Percentiles rank a stretch among this genome's conserved stretches.
Evolutionary conservation across 192 early-diverging fungal genomes (phyloP).

Genomic region (Geosiphon pyriformis): DNA sequence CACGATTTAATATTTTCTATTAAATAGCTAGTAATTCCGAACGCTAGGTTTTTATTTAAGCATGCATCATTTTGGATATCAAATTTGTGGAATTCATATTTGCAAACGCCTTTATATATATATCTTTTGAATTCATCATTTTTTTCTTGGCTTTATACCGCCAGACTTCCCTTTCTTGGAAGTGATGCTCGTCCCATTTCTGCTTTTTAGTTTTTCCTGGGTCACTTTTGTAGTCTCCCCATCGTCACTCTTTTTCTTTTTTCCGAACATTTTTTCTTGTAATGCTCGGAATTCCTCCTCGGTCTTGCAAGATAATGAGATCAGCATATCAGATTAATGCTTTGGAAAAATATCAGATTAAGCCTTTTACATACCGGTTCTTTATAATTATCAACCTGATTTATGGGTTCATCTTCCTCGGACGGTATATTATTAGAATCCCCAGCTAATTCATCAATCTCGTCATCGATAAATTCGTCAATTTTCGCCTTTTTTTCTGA

Average conservation of each 20-base stretch:
- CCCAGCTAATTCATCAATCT: background rate
- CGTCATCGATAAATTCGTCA: constrained; percentile 29
- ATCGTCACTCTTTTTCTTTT: constrained; percentile 26
- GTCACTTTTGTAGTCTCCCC: background rate
- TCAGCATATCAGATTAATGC: too few relatives aligned
- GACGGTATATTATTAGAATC: background rate
- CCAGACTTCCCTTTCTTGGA: too few relatives aligned
- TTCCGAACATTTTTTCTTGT: constrained; percentile 51
- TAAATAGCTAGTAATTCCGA: too few relatives aligned
- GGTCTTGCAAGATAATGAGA: constrained; percentile 32
- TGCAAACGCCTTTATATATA: constrained; percentile 1
- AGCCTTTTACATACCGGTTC: background rate
- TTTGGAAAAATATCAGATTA: too few relatives aligned
- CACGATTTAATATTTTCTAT: background rate
- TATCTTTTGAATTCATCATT: background rate
- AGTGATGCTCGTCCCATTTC: too few relatives aligned
- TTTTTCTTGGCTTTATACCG: too few relatives aligned
- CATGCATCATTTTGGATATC: too few relatives aligned
- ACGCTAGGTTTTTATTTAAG: too few relatives aligned
- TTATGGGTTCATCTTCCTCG: background rate
- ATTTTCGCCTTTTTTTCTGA: constrained; percentile 48
- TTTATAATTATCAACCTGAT: background rate
- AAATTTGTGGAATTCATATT: too few relatives aligned
- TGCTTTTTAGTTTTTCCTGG: too few relatives aligned
- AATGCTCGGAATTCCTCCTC: constrained; percentile 64